These are phyloP conservation scores for Xerocomellus intermedius DNA, from an alignment of 768 basidiomycete species.

Conservation along the genomic window DNA sequence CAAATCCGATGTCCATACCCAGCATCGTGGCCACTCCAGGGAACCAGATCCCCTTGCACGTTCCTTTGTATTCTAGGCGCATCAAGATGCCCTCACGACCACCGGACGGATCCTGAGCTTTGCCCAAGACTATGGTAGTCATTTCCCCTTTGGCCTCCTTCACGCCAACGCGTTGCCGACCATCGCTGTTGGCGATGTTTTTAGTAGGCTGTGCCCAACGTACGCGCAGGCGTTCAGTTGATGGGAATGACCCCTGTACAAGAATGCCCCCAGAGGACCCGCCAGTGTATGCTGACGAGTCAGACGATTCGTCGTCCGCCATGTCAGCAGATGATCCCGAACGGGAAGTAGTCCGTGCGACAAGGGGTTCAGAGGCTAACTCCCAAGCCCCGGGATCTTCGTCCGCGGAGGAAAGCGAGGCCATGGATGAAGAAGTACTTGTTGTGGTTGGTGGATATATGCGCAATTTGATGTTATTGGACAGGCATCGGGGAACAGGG, in stretches of 20 bases:
- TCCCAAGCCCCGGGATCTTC: slow-evolving; percentile 72
- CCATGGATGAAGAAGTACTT: slow-evolving; percentile 56
- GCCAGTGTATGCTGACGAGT: slow-evolving; percentile 53
- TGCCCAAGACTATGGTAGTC: slow-evolving; percentile 58
- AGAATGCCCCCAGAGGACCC: slow-evolving; percentile 58
- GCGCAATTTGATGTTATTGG: slow-evolving; percentile 70
- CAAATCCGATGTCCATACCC: slow-evolving; percentile 72
- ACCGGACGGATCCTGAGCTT: slow-evolving; percentile 37
- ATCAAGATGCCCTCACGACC: slow-evolving; percentile 56
- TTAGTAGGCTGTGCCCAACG: slow-evolving; percentile 73
- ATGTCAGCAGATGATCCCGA: slow-evolving; percentile 64
- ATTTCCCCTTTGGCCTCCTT: slow-evolving; percentile 67
- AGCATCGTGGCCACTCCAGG: slow-evolving; percentile 80
- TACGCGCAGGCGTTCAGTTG: slow-evolving; percentile 70
- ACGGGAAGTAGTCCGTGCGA: slow-evolving; percentile 56
- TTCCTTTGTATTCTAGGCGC: slow-evolving; percentile 67
- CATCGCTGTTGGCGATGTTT: slow-evolving; percentile 45
- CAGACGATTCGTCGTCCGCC: slow-evolving; percentile 81
- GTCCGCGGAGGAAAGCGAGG: slow-evolving; percentile 74
- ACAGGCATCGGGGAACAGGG: slow-evolving; percentile 74
- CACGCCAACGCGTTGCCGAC: slow-evolving; percentile 67
- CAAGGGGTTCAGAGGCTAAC: slow-evolving; percentile 72
- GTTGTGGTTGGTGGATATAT: slow-evolving; percentile 63
- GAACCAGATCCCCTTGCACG: slow-evolving; percentile 77
- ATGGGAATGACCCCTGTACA: slow-evolving; percentile 77